Conservation (phyloP, 352 stramenopile species). For the Lagenidium sp. region DNA sequence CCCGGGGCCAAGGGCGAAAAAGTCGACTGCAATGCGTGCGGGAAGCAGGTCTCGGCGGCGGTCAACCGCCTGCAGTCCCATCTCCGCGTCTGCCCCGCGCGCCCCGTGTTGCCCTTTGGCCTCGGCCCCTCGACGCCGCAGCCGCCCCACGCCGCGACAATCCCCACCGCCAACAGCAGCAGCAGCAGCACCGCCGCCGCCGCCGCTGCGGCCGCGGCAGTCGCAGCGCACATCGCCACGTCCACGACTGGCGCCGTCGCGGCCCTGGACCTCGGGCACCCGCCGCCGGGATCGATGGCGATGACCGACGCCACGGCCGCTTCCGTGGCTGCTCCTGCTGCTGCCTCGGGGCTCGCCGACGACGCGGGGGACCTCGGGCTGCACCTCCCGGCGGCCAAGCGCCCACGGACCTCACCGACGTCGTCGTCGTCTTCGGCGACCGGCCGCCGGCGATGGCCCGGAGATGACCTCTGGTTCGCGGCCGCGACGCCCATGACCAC, state of each 20-base stretch:
- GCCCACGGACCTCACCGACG: slow-evolving; percentile 7
- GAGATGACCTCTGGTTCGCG: slow-evolving; percentile 17
- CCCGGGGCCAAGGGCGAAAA: slow-evolving; percentile 42
- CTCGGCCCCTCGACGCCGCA: too few relatives aligned
- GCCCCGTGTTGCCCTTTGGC: slow-evolving; percentile 4
- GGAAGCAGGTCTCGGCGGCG: slow-evolving; percentile 46
- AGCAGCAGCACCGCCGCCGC: background rate
- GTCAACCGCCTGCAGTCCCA: slow-evolving; percentile 61
- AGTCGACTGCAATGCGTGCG: slow-evolving; percentile 56
- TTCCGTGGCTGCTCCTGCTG: background rate
- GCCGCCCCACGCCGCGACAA: too few relatives aligned
- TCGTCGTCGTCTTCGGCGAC: slow-evolving; percentile 1
- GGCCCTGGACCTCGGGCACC: slow-evolving; percentile 1
- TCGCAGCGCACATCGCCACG: too few relatives aligned
- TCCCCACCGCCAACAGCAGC: background rate
- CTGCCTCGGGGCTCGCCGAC: background rate
- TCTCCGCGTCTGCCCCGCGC: slow-evolving; percentile 41
- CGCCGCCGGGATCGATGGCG: background rate
- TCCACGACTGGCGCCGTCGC: background rate
- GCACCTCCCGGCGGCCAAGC: slow-evolving; percentile 1
- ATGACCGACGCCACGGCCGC: background rate
- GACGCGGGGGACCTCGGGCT: background rate
- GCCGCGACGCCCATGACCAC: background rate
- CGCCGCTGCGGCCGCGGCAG: background rate
- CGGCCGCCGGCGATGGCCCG: slow-evolving; percentile 1